These are phyloP conservation scores for Trichoderma polysporum DNA, from an alignment of 2,329 filamentous ascomycete genomes.

Conservation along the genomic window DNA sequence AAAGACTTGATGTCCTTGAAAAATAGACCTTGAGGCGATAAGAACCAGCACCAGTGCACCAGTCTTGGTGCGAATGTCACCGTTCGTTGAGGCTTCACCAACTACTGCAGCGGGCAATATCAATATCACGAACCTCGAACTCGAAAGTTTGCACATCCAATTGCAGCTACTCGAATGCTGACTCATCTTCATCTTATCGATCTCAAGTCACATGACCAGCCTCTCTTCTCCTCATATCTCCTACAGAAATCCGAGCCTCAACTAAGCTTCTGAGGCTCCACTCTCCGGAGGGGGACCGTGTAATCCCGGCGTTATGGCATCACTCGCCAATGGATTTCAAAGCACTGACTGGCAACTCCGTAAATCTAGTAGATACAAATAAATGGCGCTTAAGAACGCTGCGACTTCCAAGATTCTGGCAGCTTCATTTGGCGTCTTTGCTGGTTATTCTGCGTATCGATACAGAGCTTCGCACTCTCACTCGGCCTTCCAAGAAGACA, in stretches of 20 bases:
- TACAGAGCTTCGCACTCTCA: conserved; percentile 29
- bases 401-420: conserved; percentile 30
- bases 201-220: not conserved
- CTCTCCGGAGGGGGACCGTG: conserved; percentile 4
- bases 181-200: not conserved
- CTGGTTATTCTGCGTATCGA: conserved; percentile 32
- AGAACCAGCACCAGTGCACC: not conserved
- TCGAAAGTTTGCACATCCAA: conserved; percentile 20
- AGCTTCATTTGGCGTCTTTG: conserved; percentile 32
- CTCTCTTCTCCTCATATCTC: not conserved
- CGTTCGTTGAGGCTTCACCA: conserved; percentile 4
- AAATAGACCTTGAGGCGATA: not conserved
- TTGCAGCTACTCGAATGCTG: conserved; percentile 1
- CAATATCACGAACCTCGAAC: conserved; percentile 2
- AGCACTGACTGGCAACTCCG: conserved; percentile 10
- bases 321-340: conserved; percentile 21
- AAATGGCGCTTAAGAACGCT: conserved; percentile 21
- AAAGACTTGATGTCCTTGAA: not conserved
- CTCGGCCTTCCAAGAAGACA: conserved; percentile 23
- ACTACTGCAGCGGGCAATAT: not conserved
- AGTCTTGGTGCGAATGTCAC: not conserved
- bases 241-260: not conserved
- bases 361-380: not conserved
- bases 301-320: conserved; percentile 20
- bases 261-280: conserved; percentile 1